Percentiles rank a stretch among this genome's conserved stretches.
Evolutionary conservation across 805 yeast species (phyloP).

Genomic region (Ogataea naganishii): DNA sequence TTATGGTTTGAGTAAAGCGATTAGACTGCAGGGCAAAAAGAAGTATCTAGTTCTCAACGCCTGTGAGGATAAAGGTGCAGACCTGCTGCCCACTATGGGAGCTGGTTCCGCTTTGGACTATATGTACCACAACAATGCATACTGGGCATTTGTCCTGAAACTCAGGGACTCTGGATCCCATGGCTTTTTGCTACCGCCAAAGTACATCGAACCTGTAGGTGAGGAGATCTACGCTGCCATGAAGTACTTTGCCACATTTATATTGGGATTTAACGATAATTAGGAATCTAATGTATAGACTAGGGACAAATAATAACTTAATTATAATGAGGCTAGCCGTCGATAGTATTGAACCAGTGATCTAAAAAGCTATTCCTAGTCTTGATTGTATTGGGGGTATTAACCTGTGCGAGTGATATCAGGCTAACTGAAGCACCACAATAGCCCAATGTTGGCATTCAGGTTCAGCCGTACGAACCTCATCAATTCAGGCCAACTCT

Average conservation of each 20-base stretch:
- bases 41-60: constrained; percentile 66
- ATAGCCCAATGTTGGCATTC: too few species aligned
- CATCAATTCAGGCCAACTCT: too few species aligned
- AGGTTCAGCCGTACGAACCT: too few species aligned
- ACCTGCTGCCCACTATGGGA: constrained; percentile 64
- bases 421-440: too few species aligned
- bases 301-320: too few species aligned
- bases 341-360: too few species aligned
- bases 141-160: constrained; percentile 79
- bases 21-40: constrained; percentile 55
- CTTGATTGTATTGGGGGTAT: too few species aligned
- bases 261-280: constrained; percentile 21
- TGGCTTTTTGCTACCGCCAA: constrained; percentile 71
- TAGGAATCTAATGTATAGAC: too few species aligned
- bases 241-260: constrained; percentile 54
- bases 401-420: too few species aligned
- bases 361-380: too few species aligned
- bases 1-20: constrained; percentile 69
- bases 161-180: constrained; percentile 75
- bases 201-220: constrained; percentile 69
- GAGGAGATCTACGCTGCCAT: constrained; percentile 62
- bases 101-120: constrained; percentile 75
- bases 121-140: constrained; percentile 76
- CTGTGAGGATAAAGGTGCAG: constrained; percentile 71
- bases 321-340: too few species aligned